A percentile compares a stretch with the other conserved stretches of the same genome.
These are phyloP conservation scores for Phoma sp. DNA, from an alignment of 2,329 filamentous ascomycete species.

Conservation along the genomic window DNA sequence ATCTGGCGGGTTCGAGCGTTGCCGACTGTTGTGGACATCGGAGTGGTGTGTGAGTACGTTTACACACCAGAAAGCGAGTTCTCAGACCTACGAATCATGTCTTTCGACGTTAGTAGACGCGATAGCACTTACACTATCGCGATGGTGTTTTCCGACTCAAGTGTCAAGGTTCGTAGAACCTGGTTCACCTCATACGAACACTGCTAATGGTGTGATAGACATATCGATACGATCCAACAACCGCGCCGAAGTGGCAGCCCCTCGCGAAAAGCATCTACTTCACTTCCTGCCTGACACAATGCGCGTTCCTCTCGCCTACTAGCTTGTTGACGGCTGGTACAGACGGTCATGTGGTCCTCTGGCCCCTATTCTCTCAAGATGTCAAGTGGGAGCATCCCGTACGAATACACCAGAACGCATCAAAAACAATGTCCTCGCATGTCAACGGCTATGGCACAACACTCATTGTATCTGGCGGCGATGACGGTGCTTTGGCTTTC, in stretches of 20 bases:
- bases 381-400: conserved; percentile 40
- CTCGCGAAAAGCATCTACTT: conserved; percentile 52
- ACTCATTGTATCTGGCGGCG: conserved; percentile 77
- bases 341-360: conserved; percentile 76
- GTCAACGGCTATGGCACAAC: conserved; percentile 42
- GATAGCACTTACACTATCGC: conserved; percentile 63
- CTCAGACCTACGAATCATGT: conserved; percentile 79
- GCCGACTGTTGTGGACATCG: conserved; percentile 57
- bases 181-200: neutral
- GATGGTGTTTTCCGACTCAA: conserved; percentile 85
- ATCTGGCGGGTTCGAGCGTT: conserved; percentile 73
- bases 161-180: conserved; percentile 60
- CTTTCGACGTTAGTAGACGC: conserved; percentile 66
- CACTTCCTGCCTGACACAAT: conserved; percentile 73
- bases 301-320: conserved; percentile 46
- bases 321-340: conserved; percentile 74
- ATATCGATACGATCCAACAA: conserved; percentile 48
- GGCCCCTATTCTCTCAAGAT: conserved; percentile 50
- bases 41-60: conserved; percentile 59
- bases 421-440: conserved; percentile 64
- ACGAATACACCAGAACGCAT: conserved; percentile 76
- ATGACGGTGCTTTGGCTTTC: conserved; percentile 79
- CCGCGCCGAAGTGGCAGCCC: conserved; percentile 43
- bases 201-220: conserved; percentile 44
- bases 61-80: conserved; percentile 58